These are phyloP conservation scores for Pelargonium citronellum DNA, from an alignment of 441 rosid genomes.

Conservation along the genomic window DNA sequence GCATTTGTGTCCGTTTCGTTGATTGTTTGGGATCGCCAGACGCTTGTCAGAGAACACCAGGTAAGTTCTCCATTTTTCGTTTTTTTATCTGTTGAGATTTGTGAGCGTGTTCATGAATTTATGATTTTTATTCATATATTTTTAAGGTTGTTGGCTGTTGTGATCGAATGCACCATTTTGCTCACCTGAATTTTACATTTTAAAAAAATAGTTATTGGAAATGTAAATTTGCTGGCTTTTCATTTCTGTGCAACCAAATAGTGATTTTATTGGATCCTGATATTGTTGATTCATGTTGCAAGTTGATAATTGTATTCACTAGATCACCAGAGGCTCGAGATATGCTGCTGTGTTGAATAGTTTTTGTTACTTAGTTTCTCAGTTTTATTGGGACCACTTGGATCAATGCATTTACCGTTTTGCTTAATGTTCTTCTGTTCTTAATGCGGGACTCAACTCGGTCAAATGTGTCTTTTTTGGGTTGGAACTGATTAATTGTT, in stretches of 20 bases:
- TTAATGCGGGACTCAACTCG: not conserved
- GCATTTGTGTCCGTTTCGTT: conserved; percentile 55
- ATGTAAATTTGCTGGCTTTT: conserved; percentile 2
- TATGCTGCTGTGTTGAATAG: not conserved
- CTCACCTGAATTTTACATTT: not conserved
- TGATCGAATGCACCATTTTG: too few species aligned
- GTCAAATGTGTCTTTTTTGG: not conserved
- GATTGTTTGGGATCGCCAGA: conserved; percentile 88
- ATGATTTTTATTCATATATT: not conserved
- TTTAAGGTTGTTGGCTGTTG: not conserved
- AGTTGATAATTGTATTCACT: not conserved
- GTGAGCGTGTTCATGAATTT: not conserved
- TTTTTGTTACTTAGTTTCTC: not conserved
- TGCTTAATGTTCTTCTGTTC: not conserved
- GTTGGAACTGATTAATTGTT: too few species aligned
- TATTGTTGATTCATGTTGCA: not conserved
- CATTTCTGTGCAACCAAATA: not conserved
- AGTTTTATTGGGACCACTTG: not conserved
- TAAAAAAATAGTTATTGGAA: not conserved
- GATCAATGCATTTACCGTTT: not conserved
- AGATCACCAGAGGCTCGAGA: not conserved
- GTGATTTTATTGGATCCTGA: not conserved
- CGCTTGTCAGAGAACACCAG: conserved; percentile 71
- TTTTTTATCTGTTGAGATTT: not conserved
- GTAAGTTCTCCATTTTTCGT: conserved; percentile 26